Percentiles rank a stretch among this genome's conserved stretches.
These are phyloP conservation scores for Fusarium sp. DNA, from an alignment of 2,329 filamentous ascomycete species.

Conservation along the genomic window DNA sequence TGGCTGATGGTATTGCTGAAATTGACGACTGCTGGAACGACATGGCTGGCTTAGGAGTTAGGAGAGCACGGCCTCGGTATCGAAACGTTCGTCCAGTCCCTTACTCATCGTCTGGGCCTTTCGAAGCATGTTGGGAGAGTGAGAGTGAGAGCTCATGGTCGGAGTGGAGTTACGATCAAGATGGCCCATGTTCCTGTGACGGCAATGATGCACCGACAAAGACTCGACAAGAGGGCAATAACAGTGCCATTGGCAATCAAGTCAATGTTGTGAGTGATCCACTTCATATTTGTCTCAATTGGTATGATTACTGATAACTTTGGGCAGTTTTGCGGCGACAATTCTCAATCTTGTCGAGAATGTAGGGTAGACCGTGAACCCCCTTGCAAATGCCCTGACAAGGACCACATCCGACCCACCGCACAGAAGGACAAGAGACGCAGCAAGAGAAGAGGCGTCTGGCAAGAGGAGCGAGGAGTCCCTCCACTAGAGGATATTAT, in stretches of 20 bases:
- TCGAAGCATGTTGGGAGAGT: slow-evolving; percentile 13
- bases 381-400: background rate
- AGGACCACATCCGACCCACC: background rate
- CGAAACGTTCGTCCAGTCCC: background rate
- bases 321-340: slow-evolving; percentile 1
- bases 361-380: background rate
- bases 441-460: background rate
- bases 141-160: slow-evolving; percentile 10
- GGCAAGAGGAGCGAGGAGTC: background rate
- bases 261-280: slow-evolving; percentile 1
- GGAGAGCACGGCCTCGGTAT: background rate
- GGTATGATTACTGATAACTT: background rate
- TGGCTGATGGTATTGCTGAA: slow-evolving; percentile 27
- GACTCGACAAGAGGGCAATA: background rate
- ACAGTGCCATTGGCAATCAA: background rate
- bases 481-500: slow-evolving; percentile 17
- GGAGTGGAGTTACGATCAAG: slow-evolving; percentile 11
- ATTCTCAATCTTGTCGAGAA: background rate
- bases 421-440: background rate
- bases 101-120: background rate
- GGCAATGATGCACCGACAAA: background rate
- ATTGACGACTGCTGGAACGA: slow-evolving; percentile 14
- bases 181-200: slow-evolving; percentile 17
- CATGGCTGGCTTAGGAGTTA: background rate
- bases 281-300: background rate